phyloP scores from a whole-genome alignment of 2,329 filamentous ascomycete species.

The Herpomyces periplanetae region DNA sequence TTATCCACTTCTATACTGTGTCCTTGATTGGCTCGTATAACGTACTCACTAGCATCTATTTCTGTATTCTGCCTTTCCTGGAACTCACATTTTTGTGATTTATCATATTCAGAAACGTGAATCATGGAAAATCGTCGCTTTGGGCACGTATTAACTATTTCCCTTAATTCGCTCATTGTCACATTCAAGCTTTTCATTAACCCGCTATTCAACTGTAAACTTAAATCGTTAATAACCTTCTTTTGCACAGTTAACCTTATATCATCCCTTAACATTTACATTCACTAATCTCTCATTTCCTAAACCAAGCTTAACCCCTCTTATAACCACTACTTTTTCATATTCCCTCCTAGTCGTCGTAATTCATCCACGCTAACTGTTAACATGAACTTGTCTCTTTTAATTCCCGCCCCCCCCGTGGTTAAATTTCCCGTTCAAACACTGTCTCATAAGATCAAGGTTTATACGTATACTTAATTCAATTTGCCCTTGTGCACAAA shows the following conservation, averaged over 20 bases:
- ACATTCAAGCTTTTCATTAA: conserved; percentile 25
- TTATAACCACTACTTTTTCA: too few species aligned
- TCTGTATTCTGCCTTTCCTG: too few species aligned
- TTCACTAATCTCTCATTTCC: too few species aligned
- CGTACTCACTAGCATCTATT: conserved; percentile 20
- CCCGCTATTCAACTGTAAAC: conserved; percentile 15
- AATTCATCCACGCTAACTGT: too few species aligned
- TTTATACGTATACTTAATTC: conserved; percentile 1
- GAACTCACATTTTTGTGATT: too few species aligned
- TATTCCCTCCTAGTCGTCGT: too few species aligned
- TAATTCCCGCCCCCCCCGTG: background rate
- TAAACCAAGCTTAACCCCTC: too few species aligned
- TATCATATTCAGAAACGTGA: conserved; percentile 11
- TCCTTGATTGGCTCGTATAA: conserved; percentile 83
- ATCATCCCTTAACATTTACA: too few species aligned
- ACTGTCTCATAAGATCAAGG: conserved; percentile 1
- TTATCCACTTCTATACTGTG: conserved; percentile 41
- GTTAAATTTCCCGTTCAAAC: conserved; percentile 1
- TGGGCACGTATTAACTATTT: conserved; percentile 29
- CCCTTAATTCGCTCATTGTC: conserved; percentile 30
- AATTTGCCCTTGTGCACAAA: background rate
- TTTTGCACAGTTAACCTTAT: too few species aligned
- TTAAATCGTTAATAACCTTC: too few species aligned
- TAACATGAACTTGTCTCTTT: too few species aligned
- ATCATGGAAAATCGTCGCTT: conserved; percentile 70